These are phyloP conservation scores for Ustilago esculenta DNA, from an alignment of 1,284 basidiomycete genomes.

Conservation along the genomic window DNA sequence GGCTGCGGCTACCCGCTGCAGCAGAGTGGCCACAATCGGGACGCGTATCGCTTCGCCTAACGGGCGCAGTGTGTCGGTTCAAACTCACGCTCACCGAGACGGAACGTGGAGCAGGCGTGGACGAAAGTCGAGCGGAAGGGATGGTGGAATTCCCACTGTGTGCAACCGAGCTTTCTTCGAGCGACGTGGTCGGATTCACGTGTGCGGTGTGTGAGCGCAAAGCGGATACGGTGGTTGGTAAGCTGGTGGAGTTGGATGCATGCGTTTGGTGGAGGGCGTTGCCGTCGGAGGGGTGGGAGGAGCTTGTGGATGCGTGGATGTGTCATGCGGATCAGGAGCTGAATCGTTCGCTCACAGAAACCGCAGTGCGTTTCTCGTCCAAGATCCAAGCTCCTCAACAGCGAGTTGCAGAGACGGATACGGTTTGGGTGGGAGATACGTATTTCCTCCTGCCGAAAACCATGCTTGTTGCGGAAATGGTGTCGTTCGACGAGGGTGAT, in stretches of 20 bases:
- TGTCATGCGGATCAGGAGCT: constrained; percentile 84
- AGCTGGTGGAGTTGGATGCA: neutral
- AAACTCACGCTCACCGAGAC: constrained; percentile 17
- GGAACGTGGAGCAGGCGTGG: constrained; percentile 4
- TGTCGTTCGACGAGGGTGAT: neutral
- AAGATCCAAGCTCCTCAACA: neutral
- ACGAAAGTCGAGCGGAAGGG: constrained; percentile 7
- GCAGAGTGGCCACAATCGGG: constrained; percentile 9
- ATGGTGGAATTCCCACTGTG: constrained; percentile 27
- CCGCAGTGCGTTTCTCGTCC: constrained; percentile 29
- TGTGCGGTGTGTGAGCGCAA: constrained; percentile 28
- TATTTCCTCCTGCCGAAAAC: constrained; percentile 14
- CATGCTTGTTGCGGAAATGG: neutral
- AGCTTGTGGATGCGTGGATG: constrained; percentile 97
- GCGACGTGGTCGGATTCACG: neutral
- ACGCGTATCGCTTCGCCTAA: neutral
- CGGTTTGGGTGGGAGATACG: constrained; percentile 39
- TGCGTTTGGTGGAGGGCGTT: constrained; percentile 77
- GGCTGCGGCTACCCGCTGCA: constrained; percentile 8
- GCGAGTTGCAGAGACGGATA: neutral
- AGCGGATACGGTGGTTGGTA: too few relatives aligned
- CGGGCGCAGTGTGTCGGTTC: constrained; percentile 6
- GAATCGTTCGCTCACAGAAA: constrained; percentile 39
- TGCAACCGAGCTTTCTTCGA: constrained; percentile 1
- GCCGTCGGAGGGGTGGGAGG: constrained; percentile 94